Evolutionary conservation across 2,329 filamentous ascomycete genomes (phyloP), one percentile per base, ranked within the genome.

Genomic region (Huntiella decipiens): DNA sequence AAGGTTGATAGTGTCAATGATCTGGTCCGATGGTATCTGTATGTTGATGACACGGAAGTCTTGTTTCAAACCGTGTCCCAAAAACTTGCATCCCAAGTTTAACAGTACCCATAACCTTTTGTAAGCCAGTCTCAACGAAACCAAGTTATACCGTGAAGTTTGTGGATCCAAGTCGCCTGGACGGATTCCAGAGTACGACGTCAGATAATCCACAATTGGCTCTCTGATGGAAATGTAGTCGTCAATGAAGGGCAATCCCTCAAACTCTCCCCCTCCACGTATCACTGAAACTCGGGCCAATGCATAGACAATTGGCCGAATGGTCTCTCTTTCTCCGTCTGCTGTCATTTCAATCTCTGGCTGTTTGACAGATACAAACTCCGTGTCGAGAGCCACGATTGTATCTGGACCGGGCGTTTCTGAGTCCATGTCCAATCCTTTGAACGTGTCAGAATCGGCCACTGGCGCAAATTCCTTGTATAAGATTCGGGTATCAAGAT

Each of bases 21-120:
- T 81, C 59, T 98, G 91, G 3, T 74, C 63, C 57, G 80, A 83
- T 1, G 92, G 91, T 0, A 98, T 82, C 59, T 95, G 84, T 47
- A 98, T 95, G 60, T 98, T 98, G 63, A 94, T 93, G 47, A 93
- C 93, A 45, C 91, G 84, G 64, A 98, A 96, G 61, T 98, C 91
- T 54, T 91, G 88, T 53, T 84, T 84, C 37, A 98, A 68, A 3
- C 88, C 88, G 56, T 98, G 91, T 2, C 91, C 91, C 4, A 98
- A 73, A 58, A 98, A 98, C 51, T 83, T 76, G 62, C 86, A 94
- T 41, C 91, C 91, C 0, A 96, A 70, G 57, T 98, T 98, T 31
- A 98, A 73, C 13, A 98, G 70, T 12, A 96, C 74, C 92, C 92
- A 98, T 28, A 98, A 76, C 60, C 95, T 95, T 63, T 98, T 98